Conservation (phyloP, 768 basidiomycete species). For the Tricholoma terreum region DNA sequence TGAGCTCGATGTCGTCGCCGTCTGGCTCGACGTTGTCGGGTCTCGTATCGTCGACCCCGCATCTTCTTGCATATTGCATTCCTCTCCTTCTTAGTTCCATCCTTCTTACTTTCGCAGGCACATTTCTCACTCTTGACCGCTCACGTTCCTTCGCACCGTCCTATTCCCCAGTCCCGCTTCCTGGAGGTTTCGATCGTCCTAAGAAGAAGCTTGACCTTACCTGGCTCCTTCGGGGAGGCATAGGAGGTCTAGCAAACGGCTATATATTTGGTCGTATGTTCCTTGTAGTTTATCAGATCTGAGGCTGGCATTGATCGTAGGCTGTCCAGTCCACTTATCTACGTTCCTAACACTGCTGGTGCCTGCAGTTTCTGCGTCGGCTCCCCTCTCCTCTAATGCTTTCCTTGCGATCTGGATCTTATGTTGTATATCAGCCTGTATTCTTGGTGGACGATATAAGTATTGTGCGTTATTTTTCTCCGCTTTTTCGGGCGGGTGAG, state of each 20-base stretch:
- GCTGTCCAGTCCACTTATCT: constrained; percentile 47
- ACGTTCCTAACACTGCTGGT: constrained; percentile 61
- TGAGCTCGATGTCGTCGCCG: constrained; percentile 8
- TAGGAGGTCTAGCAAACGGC: constrained; percentile 59
- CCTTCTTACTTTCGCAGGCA: constrained; percentile 60
- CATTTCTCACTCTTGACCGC: constrained; percentile 69
- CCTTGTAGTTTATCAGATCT: not conserved
- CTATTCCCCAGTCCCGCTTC: constrained; percentile 30
- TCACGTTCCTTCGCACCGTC: constrained; percentile 56
- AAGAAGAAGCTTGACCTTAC: constrained; percentile 30
- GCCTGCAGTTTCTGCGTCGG: constrained; percentile 45
- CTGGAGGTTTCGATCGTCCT: constrained; percentile 29
- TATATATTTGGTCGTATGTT: constrained; percentile 58
- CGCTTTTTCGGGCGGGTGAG: constrained; percentile 56
- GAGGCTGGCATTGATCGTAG: constrained; percentile 4
- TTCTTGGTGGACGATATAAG: constrained; percentile 55
- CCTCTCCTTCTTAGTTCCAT: constrained; percentile 61
- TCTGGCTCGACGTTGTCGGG: constrained; percentile 26
- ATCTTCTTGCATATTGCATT: constrained; percentile 53
- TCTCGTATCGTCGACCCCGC: constrained; percentile 47
- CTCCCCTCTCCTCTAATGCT: constrained; percentile 42
- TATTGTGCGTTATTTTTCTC: constrained; percentile 46
- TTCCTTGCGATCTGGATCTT: constrained; percentile 63
- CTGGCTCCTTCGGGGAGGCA: constrained; percentile 54
- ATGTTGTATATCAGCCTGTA: constrained; percentile 42